Percentiles rank a stretch among this genome's conserved stretches.
phyloP scores from a whole-genome alignment of 148 eudicot species.

The Vaccinium macrocarpon region DNA sequence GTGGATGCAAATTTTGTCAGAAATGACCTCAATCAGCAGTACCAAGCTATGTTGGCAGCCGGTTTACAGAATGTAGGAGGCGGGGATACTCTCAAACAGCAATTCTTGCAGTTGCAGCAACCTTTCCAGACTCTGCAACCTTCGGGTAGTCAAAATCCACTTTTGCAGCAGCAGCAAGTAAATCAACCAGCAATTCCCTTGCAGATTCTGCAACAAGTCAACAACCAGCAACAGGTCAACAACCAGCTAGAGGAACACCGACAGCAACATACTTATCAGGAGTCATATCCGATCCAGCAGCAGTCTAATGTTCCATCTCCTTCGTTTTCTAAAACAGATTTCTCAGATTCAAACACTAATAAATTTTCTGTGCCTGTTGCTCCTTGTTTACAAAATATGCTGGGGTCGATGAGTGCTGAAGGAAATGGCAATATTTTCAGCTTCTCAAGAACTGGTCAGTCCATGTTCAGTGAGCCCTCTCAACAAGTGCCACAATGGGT shows the following conservation, averaged over 20 bases:
- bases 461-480: conserved; percentile 50
- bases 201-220: conserved; percentile 47
- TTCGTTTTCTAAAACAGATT: conserved; percentile 60
- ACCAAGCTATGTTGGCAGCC: conserved; percentile 80
- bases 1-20: conserved; percentile 52
- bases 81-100: conserved; percentile 63
- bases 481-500: conserved; percentile 52
- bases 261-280: conserved; percentile 55
- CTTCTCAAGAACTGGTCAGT: conserved; percentile 49
- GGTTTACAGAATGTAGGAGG: conserved; percentile 61
- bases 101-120: conserved; percentile 79
- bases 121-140: conserved; percentile 74
- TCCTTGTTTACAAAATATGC: conserved; percentile 54
- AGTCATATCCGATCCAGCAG: conserved; percentile 56
- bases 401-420: conserved; percentile 59
- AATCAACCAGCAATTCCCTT: conserved; percentile 54
- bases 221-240: conserved; percentile 40
- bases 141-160: conserved; percentile 49
- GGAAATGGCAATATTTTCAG: conserved; percentile 61
- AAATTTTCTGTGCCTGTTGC: conserved; percentile 42
- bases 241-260: conserved; percentile 44
- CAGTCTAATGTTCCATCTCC: conserved; percentile 46
- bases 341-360: conserved; percentile 27
- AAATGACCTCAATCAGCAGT: conserved; percentile 75
- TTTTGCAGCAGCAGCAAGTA: conserved; percentile 55